Evolutionary conservation across 371 early-diverging fungal genomes (phyloP).

Genomic region (Mucor ambiguus): DNA sequence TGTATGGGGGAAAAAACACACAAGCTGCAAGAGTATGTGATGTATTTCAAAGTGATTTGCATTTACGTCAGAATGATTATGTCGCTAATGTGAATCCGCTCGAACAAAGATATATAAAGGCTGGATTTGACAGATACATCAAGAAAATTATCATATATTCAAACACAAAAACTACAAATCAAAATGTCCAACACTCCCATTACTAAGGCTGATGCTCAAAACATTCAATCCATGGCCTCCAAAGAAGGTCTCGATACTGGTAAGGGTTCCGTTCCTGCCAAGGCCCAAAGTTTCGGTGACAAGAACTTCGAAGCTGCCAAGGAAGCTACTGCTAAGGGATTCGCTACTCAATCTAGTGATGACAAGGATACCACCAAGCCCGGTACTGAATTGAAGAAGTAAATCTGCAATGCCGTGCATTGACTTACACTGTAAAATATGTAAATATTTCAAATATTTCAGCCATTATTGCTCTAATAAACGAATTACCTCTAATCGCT

Average conservation of each 20-base stretch:
- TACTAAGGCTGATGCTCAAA: constrained; percentile 11
- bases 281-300: constrained; percentile 13
- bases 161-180: not conserved
- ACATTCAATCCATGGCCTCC: constrained; percentile 2
- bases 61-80: not conserved
- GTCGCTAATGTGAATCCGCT: not conserved
- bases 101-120: not conserved
- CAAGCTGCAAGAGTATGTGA: not conserved
- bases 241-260: constrained; percentile 1
- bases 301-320: constrained; percentile 12
- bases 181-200: constrained; percentile 15
- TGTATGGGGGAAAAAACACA: not conserved
- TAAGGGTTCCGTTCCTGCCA: constrained; percentile 7
- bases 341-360: constrained; percentile 2
- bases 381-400: constrained; percentile 4
- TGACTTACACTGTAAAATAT: not conserved
- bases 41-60: not conserved
- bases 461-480: not conserved
- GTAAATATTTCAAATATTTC: not conserved
- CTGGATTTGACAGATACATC: not conserved
- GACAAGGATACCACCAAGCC: constrained; percentile 15
- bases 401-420: not conserved
- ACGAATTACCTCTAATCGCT: not conserved
- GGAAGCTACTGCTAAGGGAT: constrained; percentile 9
- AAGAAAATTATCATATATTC: not conserved